These are phyloP conservation scores for Auricularia heimuer DNA, from an alignment of 768 basidiomycete genomes.

Conservation along the genomic window DNA sequence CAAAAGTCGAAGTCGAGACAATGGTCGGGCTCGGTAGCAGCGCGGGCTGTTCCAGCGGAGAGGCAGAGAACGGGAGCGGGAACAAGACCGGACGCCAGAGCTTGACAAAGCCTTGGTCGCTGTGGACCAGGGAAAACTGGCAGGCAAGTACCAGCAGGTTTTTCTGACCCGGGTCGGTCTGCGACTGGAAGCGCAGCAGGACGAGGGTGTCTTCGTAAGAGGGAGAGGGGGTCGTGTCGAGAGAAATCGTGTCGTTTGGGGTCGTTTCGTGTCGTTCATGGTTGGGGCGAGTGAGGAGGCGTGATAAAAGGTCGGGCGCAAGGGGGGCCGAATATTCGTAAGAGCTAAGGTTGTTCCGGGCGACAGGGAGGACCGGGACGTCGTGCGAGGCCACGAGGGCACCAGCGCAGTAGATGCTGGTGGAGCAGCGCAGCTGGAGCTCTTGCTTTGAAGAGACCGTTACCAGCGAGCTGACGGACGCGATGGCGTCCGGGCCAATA, in stretches of 20 bases:
- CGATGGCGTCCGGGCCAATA: neutral
- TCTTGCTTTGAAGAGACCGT: neutral
- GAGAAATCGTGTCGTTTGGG: neutral
- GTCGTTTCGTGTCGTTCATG: neutral
- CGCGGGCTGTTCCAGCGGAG: neutral
- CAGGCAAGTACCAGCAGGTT: neutral
- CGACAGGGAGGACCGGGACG: neutral
- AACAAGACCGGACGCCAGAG: neutral
- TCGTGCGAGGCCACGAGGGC: neutral
- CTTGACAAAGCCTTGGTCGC: neutral
- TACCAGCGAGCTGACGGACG: neutral
- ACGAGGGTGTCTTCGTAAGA: neutral
- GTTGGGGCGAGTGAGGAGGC: neutral
- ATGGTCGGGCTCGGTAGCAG: slow-evolving; percentile 1
- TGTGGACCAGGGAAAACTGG: neutral
- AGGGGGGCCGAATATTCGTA: neutral
- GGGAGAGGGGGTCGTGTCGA: neutral
- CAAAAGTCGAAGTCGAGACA: neutral
- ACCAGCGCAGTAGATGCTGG: neutral
- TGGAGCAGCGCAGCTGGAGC: neutral
- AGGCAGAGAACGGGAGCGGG: neutral
- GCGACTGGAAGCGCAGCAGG: neutral
- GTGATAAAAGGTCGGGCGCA: neutral
- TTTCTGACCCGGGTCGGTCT: neutral
- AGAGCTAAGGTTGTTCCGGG: neutral